These are phyloP conservation scores for Choiromyces venosus DNA, from an alignment of 495 filamentous ascomycete genomes.

Conservation along the genomic window DNA sequence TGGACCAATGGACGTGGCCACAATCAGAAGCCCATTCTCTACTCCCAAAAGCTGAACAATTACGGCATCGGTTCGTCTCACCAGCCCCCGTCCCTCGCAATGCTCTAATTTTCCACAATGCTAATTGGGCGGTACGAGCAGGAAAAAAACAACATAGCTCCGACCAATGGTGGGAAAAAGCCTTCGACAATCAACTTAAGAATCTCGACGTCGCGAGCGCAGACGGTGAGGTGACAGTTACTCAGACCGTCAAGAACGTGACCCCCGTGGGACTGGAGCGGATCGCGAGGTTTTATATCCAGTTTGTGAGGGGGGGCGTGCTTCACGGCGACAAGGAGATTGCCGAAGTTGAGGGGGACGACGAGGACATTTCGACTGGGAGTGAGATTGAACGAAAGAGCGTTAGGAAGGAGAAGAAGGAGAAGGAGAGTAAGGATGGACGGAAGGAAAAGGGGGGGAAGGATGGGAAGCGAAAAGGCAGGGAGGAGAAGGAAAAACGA, in stretches of 20 bases:
- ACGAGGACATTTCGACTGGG: conserved; percentile 18
- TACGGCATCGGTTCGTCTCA: conserved; percentile 31
- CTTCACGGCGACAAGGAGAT: conserved; percentile 31
- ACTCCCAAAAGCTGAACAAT: conserved; percentile 39
- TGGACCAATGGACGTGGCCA: conserved; percentile 42
- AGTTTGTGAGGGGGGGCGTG: conserved; percentile 36
- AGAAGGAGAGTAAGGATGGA: conserved; percentile 25
- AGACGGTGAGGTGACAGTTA: conserved; percentile 35
- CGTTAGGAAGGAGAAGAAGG: conserved; percentile 14
- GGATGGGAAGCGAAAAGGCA: conserved; percentile 16
- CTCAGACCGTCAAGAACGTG: conserved; percentile 29
- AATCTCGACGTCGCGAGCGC: conserved; percentile 34
- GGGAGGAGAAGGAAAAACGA: conserved; percentile 17
- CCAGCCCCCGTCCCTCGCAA: background rate
- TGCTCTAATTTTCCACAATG: background rate
- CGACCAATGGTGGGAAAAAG: conserved; percentile 41
- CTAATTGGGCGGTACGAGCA: conserved; percentile 14
- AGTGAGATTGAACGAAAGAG: conserved; percentile 23
- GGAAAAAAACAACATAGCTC: conserved; percentile 39
- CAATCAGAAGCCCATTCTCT: conserved; percentile 39
- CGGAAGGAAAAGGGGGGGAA: conserved; percentile 10
- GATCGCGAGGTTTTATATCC: conserved; percentile 31
- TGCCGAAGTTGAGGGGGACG: conserved; percentile 8
- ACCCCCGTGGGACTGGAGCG: conserved; percentile 35
- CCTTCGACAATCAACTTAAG: conserved; percentile 41